Percentiles rank a stretch among this genome's conserved stretches.
Conservation (phyloP, 176 grass and related monocot species). For the Triticum monococcum region DNA sequence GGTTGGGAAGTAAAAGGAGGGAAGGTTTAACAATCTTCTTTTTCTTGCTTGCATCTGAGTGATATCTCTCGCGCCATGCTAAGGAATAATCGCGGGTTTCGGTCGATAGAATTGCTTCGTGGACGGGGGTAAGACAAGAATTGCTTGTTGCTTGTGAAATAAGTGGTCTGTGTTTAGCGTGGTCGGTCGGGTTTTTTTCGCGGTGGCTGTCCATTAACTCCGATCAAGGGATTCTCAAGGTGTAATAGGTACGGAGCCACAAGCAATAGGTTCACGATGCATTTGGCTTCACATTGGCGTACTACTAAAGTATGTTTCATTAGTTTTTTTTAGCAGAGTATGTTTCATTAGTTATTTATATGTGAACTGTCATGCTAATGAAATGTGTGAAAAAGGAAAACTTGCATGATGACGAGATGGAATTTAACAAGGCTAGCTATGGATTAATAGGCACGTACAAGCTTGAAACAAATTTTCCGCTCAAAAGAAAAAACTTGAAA, state of each 20-base stretch:
- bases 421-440: too few relatives aligned
- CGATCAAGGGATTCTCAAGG: background rate
- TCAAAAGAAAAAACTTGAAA: too few relatives aligned
- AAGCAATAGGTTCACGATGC: too few relatives aligned
- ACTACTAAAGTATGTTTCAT: too few relatives aligned
- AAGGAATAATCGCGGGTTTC: slow-evolving; percentile 19
- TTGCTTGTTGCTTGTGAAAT: background rate
- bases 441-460: too few relatives aligned
- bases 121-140: background rate
- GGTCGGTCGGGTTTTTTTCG: background rate
- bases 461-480: too few relatives aligned
- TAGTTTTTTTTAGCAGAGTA: too few relatives aligned
- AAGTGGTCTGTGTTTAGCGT: background rate
- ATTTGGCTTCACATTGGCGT: too few relatives aligned
- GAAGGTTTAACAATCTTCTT: slow-evolving; percentile 10
- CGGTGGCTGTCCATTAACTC: background rate
- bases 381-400: too few relatives aligned
- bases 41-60: slow-evolving; percentile 25
- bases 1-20: slow-evolving; percentile 26
- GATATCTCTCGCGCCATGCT: background rate
- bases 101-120: slow-evolving; percentile 20
- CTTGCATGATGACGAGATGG: too few relatives aligned
- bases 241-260: background rate
- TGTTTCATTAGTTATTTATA: too few relatives aligned
- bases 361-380: too few relatives aligned